Conservation (phyloP, 176 grass and related monocot species). For the Triticum aestivum region IWGSC_CS_RefSeq_v2.1 NC_057805.1:328325485-328325984, state of each 20-base stretch:
- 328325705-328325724: conserved; percentile 20
- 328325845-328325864: background rate
- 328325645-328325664: background rate
- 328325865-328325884: conserved; percentile 24
- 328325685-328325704: conserved; percentile 17
- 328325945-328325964: background rate
- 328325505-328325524: background rate
- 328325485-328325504: background rate
- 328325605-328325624: conserved; percentile 3
- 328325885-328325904: background rate
- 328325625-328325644: background rate
- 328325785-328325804: background rate
- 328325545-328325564: too few relatives aligned
- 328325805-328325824: conserved; percentile 23
- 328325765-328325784: conserved; percentile 15
- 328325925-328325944: conserved; percentile 2
- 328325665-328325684: conserved; percentile 40
- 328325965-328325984: conserved; percentile 1
- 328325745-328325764: conserved; percentile 8
- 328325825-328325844: conserved; percentile 4
- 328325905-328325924: background rate
- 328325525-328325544: background rate
- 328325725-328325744: background rate
- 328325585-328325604: too few relatives aligned
- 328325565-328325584: background rate